Evolutionary conservation across 495 filamentous ascomycete species (phyloP), one percentile per base, ranked within the genome.

Genomic region (Saxispiralis lemnorum): DNA sequence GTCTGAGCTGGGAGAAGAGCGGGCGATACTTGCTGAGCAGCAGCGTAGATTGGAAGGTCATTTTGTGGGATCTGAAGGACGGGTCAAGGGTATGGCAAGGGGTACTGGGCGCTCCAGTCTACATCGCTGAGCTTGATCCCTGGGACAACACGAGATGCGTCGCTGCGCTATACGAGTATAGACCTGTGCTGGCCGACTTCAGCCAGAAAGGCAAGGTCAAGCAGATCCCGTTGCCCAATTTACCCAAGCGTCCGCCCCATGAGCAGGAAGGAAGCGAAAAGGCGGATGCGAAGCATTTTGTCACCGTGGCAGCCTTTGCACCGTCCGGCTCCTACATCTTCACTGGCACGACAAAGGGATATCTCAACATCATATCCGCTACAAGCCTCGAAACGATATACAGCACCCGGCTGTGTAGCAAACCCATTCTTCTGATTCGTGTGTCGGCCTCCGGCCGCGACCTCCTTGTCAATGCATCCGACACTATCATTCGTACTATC

Each of bases 21-120:
- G 86, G 87, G 17, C 72, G 85, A 34, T 96, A 93, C 61, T 71
- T 99, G n/a, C 73, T 96, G 18, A 93, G 82, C 47, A 77, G 82
- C n/a, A 84, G 81, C 12, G 84, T 93, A 52, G 89, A 93, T 55
- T 95, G 87, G 80, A 93, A 86, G 61, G 85, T 76, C 43, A 83
- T 93, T 30, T 69, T 96, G 1, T 97, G 89, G 89, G 92, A 97
- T 61, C 62, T 97, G 36, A 68, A 78, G 49, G 78, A 84, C 56
- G 79, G 78, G 32, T 71, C 69, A 7, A 69, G 74, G 37, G 55
- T 81, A 43, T 71, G 80, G 31, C 79, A 71, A 18, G 78, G 93
- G 43, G 76, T 79, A 43, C 92, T 96, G 51, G 79, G 83, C 46
- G 85, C 86, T 5, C 83, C 88, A 1, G 83, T 94, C 14, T 97